Evolutionary conservation across 208 protist species (phyloP), one percentile per base, ranked within the genome.

Genomic region (Leishmania lainsoni): DNA sequence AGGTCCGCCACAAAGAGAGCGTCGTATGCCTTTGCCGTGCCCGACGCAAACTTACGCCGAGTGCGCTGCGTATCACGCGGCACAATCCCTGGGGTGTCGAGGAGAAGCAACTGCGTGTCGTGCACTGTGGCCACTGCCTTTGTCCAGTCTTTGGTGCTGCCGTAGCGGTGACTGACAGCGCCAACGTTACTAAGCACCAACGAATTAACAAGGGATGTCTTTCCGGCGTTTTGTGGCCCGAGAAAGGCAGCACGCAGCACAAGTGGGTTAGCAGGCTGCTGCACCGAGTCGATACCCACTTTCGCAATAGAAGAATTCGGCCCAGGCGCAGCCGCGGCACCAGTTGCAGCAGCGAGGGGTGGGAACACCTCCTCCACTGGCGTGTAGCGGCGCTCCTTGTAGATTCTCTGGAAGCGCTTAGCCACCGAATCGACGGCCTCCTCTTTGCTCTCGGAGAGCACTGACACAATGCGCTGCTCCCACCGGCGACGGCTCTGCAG

Each of bases 171-270:
- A 76, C 94, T 95, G n/a, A 97, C 93, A 4, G 94, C 92, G 10
- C 92, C 92, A 39, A 98, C 90, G 51, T 95, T 91, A 68, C 87
- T 91, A n/a, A 95, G 89, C 5, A 90, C 91, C 54, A 97, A 81
- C 9, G 93, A 88, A 81, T 98, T 98, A 12, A 97, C 88, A 32
- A 98, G 85, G 0, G 96, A 96, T 32, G 96, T 96, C 82, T 98
- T 98, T 6, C 96, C 96, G 14, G 89, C 88, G 79, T 97, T 98
- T 74, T 95, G 92, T 0, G 94, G 91, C 0, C 96, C 96, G 12
- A 98, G 78, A 14, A 98, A 87, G 8, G 91, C 87, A 22, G 88
- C 89, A 5, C 81, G 88, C 35, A 98, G 78, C 14, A 92, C 75
- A 39, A 88, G 87, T 3, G 93, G 85, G 48, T 88, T 80, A 0